A percentile compares a stretch with the other conserved stretches of the same genome.
Conservation (phyloP, 2,329 filamentous ascomycete genomes). For the Aspergillus neoniger region DNA sequence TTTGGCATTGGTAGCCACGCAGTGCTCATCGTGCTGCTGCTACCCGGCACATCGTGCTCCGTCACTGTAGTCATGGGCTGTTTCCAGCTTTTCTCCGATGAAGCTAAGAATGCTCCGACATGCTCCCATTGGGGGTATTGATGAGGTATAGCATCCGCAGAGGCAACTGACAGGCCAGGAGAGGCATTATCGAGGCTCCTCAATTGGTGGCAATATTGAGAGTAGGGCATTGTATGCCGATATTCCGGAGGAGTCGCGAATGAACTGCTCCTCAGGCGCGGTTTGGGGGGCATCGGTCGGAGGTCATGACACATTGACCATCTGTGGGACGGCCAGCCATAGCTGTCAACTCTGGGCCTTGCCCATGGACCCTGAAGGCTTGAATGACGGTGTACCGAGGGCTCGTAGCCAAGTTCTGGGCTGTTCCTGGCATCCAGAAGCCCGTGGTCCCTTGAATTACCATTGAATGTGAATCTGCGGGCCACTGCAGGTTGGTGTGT, state of each 20-base stretch:
- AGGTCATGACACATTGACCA: conserved; percentile 20
- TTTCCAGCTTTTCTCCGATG: neutral
- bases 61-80: neutral
- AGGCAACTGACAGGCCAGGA: neutral
- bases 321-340: conserved; percentile 13
- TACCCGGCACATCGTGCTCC: neutral
- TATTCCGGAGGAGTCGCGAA: conserved; percentile 2
- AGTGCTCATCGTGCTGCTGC: neutral
- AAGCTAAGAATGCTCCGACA: neutral
- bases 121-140: neutral
- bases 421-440: conserved; percentile 1
- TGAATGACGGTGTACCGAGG: conserved; percentile 20
- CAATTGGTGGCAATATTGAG: conserved; percentile 19
- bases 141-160: neutral
- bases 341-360: conserved; percentile 18
- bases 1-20: neutral
- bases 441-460: conserved; percentile 15
- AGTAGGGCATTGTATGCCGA: conserved; percentile 3
- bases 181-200: conserved; percentile 12
- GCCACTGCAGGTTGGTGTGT: conserved; percentile 5
- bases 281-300: conserved; percentile 2
- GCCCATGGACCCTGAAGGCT: conserved; percentile 21
- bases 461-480: conserved; percentile 22
- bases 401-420: conserved; percentile 9
- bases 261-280: conserved; percentile 18